Percentiles rank a stretch among this genome's conserved stretches.
Conservation (phyloP, 108 stramenopile genomes). For the Cylindrotheca fusiformis region DNA sequence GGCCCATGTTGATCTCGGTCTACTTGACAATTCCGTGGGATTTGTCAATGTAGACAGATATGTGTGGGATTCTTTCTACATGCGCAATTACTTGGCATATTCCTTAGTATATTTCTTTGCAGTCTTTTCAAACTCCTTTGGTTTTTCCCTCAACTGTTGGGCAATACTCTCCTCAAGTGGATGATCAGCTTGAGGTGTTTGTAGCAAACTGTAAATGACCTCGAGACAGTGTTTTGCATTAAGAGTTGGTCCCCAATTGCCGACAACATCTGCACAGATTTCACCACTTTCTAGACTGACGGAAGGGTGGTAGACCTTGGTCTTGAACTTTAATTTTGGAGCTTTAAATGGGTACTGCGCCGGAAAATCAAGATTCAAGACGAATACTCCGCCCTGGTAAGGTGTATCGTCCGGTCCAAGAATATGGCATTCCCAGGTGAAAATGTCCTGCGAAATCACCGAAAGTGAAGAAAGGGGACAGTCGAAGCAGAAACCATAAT, state of each 20-base stretch:
- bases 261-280: constrained; percentile 75
- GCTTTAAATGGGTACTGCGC: constrained; percentile 89
- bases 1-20: too few species aligned
- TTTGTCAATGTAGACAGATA: too few species aligned
- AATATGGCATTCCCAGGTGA: constrained; percentile 38
- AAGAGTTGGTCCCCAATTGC: constrained; percentile 71
- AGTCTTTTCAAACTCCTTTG: constrained; percentile 64
- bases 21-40: too few species aligned
- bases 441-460: constrained; percentile 42
- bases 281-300: constrained; percentile 78
- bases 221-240: constrained; percentile 46
- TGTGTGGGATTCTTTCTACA: too few species aligned
- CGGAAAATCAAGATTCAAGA: constrained; percentile 64
- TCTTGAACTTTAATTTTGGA: constrained; percentile 74
- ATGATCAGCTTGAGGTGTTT: constrained; percentile 52
- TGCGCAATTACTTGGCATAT: constrained; percentile 40
- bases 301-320: constrained; percentile 87
- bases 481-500: background rate
- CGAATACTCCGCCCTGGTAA: constrained; percentile 75
- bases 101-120: constrained; percentile 66
- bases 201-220: constrained; percentile 43
- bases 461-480: background rate
- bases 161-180: constrained; percentile 60
- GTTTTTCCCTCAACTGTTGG: constrained; percentile 43
- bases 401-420: constrained; percentile 65